Base-by-base conservation (phyloP, 345 rosid species). In the Ceriops decandra region DNA sequence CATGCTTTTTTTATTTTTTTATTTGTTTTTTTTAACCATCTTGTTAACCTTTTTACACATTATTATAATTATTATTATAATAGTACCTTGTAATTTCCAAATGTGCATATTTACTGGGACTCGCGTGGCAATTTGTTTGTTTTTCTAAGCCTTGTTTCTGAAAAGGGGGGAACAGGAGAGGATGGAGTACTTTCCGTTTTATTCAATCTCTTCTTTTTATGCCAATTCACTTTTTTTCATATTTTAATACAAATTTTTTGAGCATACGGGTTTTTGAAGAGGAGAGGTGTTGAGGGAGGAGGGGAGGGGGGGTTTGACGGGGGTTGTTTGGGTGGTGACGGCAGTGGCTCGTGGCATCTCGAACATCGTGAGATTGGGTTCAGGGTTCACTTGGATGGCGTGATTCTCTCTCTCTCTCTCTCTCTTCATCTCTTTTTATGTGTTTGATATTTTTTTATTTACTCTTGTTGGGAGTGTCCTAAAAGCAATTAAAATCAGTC, bases 281-380 rank as follows among this genome's bases (percentile, higher is more conserved):
- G n/a, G 60, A 13, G 20, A 5, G 47, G 56, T 3, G 30, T 0
- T 24, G 26, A 24, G 58, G 16, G 0, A 22, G 24, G 24, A 22
- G 24, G 24, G 24, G 24, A 22, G 5, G 42, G 27, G 17, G 62
- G 9, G 24, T 2, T 28, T 13, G 47, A 2, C n/a, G 49, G 24
- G 19, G 19, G 13, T 8, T 8, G 49, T 19, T 24, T 21, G 52
- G 68, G 63, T 51, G 81, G 71, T 75, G 89, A 79, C 78, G 92
- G 80, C 82, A 69, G 76, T 28, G 72, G 76, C 79, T 80, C 92
- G 96, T 88, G 95, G 83, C 72, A 75, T 86, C 86, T 90, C 82
- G 90, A 75, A 68, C 27, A 70, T 73, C 70, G 88, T 77, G 87
- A 56, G 42, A 32, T 42, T 71, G 16, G 30, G 30, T 2, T 54